Base-by-base conservation (phyloP, 805 yeast species). In the Candida mattraensis region DNA sequence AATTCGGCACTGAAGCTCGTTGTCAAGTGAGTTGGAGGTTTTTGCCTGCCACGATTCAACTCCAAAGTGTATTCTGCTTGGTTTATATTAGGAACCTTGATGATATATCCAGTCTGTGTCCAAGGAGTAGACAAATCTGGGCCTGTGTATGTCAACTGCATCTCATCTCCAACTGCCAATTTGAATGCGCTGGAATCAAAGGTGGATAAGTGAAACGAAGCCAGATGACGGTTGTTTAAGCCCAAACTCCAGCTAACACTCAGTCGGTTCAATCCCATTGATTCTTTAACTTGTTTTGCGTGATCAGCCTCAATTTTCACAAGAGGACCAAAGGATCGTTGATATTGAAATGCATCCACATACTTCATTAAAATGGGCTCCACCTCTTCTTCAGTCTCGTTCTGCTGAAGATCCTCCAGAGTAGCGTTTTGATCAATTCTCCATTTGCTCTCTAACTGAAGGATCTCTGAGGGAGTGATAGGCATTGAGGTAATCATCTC, bases 121-220 rank as follows among this genome's bases (percentile, higher is more conserved):
- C 96, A 88, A 18, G 76, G 73, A 5, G 73, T 71, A 34, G 71
- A 73, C 17, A 50, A 38, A 20, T 57, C 58, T 13, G 70, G 53
- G 5, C 87, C 88, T 16, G 67, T 67, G 50, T 83, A 81, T 30
- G 80, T 67, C 40, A 89, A 63, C 18, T 76, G 68, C 67, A 88
- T 77, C 54, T 82, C 89, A 62, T 87, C 96, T 31, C 97, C 96
- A 18, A 84, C 82, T 0, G 89, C 83, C 8, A 87, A 78, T 56
- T 79, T 80, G 41, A 84, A 58, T 12, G 74, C 83, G 19, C 74
- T 64, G 3, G 75, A 60, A 51, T 87, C 96, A 53, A 73, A 74
- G 3, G 84, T 74, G 2, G 91, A 75, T 26, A 86, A 63, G 0
- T 76, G 58, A 48, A 88, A 87, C 3, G 84, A 73, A 0, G 83